phyloP scores from a whole-genome alignment of 768 basidiomycete genomes.

The Lactarius evosmus region DNA sequence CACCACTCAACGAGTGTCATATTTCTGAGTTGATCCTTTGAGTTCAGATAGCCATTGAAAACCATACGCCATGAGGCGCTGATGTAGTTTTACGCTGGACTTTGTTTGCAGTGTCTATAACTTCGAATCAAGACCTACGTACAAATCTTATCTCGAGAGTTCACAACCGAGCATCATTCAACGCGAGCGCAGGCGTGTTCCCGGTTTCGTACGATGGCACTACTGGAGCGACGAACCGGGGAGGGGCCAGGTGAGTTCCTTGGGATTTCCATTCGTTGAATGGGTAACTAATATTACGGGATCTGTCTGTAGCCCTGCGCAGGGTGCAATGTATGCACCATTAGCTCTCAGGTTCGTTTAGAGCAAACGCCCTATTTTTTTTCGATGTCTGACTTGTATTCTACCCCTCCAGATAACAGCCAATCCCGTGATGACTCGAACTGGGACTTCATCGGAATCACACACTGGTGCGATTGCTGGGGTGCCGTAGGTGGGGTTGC shows the following conservation, averaged over 20 bases:
- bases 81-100: constrained; percentile 13
- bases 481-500: constrained; percentile 21
- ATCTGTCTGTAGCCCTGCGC: constrained; percentile 24
- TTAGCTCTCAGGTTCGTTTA: constrained; percentile 29
- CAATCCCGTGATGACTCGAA: not conserved
- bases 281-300: not conserved
- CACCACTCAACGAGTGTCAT: constrained; percentile 18
- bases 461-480: constrained; percentile 24
- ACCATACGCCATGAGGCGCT: no score
- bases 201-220: constrained; percentile 4
- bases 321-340: constrained; percentile 30
- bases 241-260: constrained; percentile 22
- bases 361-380: not conserved
- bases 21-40: no score
- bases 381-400: not conserved
- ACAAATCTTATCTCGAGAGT: constrained; percentile 17
- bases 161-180: constrained; percentile 13
- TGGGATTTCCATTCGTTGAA: no score
- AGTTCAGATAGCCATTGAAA: no score
- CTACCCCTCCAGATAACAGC: not conserved
- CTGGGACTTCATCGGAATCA: not conserved
- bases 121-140: not conserved
- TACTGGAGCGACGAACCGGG: constrained; percentile 1
- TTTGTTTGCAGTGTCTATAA: constrained; percentile 19
- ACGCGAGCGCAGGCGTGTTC: constrained; percentile 12